A percentile compares a stretch with the other conserved stretches of the same genome.
Conservation (phyloP, 352 stramenopile species). For the Heterotrichella gracilis region DNA sequence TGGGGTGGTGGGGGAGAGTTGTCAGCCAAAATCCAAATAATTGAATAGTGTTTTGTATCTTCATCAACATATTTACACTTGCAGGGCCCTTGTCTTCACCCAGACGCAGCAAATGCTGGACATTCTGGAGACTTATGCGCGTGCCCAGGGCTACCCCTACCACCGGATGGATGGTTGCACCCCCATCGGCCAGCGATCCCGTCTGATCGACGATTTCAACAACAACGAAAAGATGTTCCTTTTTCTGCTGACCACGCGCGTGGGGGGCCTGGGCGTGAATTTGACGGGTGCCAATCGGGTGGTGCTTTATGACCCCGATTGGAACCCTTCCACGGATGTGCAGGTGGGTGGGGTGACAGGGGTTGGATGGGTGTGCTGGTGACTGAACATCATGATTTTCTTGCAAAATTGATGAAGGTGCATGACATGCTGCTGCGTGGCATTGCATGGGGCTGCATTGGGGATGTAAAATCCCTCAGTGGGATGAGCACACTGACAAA, state of each 20-base stretch:
- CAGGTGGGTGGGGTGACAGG: no score
- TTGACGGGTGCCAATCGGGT: conserved; percentile 69
- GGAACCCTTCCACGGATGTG: conserved; percentile 77
- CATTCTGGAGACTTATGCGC: conserved; percentile 69
- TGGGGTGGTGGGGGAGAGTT: no score
- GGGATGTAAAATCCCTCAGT: no score
- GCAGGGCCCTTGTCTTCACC: conserved; percentile 78
- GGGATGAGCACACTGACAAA: conserved; percentile 19
- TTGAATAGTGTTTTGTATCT: no score
- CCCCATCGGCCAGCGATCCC: conserved; percentile 52
- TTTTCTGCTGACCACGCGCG: conserved; percentile 45
- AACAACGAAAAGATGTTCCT: conserved; percentile 36
- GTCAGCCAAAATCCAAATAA: no score
- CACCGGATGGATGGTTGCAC: conserved; percentile 77
- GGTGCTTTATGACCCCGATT: conserved; percentile 89
- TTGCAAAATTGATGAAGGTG: no score
- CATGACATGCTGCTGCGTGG: no score
- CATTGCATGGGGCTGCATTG: no score
- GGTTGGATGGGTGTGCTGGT: no score
- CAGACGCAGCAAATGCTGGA: conserved; percentile 82
- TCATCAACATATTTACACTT: no score
- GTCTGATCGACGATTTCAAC: conserved; percentile 80
- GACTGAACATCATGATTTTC: no score
- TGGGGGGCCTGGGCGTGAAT: conserved; percentile 77
- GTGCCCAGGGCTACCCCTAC: conserved; percentile 39